These are phyloP conservation scores for Nissolia schottii DNA, from an alignment of 306 rosid genomes.

Conservation along the genomic window DNA sequence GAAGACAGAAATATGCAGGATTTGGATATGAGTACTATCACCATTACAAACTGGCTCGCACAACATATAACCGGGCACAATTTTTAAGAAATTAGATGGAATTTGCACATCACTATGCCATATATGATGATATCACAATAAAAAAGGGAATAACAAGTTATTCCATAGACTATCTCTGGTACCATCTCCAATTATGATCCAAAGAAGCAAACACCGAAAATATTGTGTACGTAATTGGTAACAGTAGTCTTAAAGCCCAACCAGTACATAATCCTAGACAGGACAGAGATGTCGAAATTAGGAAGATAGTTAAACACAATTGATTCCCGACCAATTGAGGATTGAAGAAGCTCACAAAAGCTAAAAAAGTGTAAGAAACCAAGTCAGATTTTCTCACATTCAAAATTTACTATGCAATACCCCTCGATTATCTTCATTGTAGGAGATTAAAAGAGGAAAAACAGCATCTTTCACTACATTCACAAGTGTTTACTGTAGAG, in stretches of 20 bases:
- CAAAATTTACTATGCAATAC: background rate
- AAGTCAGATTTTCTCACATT: background rate
- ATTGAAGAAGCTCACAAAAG: background rate
- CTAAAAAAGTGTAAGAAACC: background rate
- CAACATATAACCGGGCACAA: background rate
- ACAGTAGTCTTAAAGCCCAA: background rate
- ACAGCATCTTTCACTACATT: background rate
- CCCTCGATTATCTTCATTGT: background rate
- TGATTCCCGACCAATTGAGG: no score
- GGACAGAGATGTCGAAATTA: background rate
- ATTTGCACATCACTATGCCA: background rate
- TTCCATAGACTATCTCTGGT: background rate
- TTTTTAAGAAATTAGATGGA: background rate
- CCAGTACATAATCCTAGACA: background rate
- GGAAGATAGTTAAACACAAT: no score
- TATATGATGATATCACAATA: background rate
- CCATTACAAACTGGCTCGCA: background rate
- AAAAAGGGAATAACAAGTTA: background rate
- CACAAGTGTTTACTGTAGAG: no score
- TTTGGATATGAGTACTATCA: background rate
- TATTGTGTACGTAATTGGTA: no score
- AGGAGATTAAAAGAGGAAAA: background rate
- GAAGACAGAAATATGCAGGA: background rate
- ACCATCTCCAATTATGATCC: background rate
- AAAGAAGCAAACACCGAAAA: background rate